Percentiles rank a stretch among this genome's conserved stretches.
Evolutionary conservation across 305 asterid genomes (phyloP).

Genomic region (Caryopteris hybrid): DNA sequence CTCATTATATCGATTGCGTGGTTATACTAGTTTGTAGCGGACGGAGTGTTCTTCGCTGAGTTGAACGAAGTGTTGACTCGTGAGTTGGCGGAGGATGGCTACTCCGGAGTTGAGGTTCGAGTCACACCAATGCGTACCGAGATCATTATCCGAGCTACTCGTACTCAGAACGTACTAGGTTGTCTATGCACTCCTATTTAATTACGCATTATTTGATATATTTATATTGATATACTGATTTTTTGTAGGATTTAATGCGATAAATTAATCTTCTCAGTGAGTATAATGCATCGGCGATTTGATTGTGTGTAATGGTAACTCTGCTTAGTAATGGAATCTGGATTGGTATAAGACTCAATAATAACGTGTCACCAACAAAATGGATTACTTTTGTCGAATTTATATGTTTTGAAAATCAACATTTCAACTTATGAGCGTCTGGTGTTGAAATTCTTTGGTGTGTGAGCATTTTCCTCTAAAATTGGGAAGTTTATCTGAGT

Average conservation of each 20-base stretch:
- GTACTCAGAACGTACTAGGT: conserved; percentile 46
- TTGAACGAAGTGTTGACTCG: conserved; percentile 44
- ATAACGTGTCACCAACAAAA: too few relatives aligned
- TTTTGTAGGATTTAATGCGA: neutral
- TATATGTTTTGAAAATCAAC: too few relatives aligned
- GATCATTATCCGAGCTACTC: conserved; percentile 46
- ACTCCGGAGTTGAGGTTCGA: conserved; percentile 49
- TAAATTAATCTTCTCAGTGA: neutral
- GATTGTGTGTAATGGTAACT: neutral
- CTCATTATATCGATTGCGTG: neutral
- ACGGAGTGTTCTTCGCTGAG: conserved; percentile 48
- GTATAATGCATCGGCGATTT: neutral
- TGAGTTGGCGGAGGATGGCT: conserved; percentile 53
- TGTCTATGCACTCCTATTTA: neutral
- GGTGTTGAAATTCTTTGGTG: too few relatives aligned
- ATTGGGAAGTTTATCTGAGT: too few relatives aligned
- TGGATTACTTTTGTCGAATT: too few relatives aligned
- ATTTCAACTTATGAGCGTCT: too few relatives aligned
- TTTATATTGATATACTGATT: neutral
- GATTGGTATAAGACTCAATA: neutral
- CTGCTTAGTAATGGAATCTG: neutral
- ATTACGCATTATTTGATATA: neutral
- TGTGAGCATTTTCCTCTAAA: too few relatives aligned
- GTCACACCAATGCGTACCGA: conserved; percentile 53
- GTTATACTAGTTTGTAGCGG: conserved; percentile 36